Percentiles rank a stretch among this genome's conserved stretches.
Conservation (phyloP, 495 filamentous ascomycete genomes). For the Rostrohypoxylon terebratum region DNA sequence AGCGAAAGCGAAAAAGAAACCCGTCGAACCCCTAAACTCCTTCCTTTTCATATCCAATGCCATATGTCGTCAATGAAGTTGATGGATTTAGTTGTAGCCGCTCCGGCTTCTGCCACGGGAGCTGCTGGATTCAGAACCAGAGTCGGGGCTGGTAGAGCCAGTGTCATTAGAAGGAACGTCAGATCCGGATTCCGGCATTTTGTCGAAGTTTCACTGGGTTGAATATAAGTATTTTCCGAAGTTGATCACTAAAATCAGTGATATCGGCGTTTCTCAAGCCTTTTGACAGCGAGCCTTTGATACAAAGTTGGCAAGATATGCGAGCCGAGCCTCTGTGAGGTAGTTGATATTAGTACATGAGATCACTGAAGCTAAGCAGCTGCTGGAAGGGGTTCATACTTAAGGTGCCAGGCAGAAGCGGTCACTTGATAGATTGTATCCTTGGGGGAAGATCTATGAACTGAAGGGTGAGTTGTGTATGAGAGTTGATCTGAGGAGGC, state of each 20-base stretch:
- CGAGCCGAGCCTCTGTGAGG: background rate
- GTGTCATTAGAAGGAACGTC: slow-evolving; percentile 38
- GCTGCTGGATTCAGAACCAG: slow-evolving; percentile 22
- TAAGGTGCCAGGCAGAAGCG: background rate
- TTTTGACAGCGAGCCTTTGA: background rate
- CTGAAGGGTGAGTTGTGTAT: slow-evolving; percentile 2
- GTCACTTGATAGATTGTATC: background rate
- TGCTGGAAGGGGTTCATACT: slow-evolving; percentile 7
- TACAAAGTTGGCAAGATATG: background rate
- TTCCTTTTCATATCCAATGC: slow-evolving; percentile 14
- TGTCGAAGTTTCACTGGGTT: slow-evolving; percentile 12
- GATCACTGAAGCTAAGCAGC: background rate
- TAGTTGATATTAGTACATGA: background rate
- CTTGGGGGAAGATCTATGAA: background rate
- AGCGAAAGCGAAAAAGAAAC: slow-evolving; percentile 14
- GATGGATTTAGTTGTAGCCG: slow-evolving; percentile 37
- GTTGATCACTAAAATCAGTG: background rate
- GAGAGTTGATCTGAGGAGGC: background rate
- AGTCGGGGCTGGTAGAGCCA: slow-evolving; percentile 37
- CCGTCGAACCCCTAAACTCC: slow-evolving; percentile 31
- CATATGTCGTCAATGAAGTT: slow-evolving; percentile 22
- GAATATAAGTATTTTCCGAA: background rate
- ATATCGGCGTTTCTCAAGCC: background rate
- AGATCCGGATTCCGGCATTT: slow-evolving; percentile 43
- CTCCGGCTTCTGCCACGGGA: slow-evolving; percentile 41